phyloP scores from a whole-genome alignment of 495 filamentous ascomycete genomes.

The Penicillium coffeae region DNA sequence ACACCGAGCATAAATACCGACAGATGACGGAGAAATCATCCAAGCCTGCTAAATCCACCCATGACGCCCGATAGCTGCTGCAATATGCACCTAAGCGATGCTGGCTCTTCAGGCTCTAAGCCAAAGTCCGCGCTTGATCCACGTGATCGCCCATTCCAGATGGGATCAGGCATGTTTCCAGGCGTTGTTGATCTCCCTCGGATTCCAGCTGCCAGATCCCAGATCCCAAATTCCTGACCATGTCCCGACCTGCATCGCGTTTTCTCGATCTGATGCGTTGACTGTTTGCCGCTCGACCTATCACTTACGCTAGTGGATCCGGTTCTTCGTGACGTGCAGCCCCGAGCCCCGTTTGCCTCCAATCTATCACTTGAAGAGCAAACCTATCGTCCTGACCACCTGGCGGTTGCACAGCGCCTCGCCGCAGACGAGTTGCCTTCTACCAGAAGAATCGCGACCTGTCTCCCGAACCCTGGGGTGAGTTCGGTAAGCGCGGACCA shows the following conservation, averaged over 20 bases:
- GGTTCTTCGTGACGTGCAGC: background rate
- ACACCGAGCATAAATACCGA: background rate
- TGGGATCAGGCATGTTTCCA: background rate
- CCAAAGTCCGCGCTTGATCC: background rate
- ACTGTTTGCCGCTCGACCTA: background rate
- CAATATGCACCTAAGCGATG: background rate
- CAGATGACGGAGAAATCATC: background rate
- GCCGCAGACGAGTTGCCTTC: slow-evolving; percentile 1
- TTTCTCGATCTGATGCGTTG: background rate
- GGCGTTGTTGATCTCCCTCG: background rate
- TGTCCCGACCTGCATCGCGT: background rate
- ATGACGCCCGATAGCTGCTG: background rate
- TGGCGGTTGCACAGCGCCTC: background rate
- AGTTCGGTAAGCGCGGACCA: background rate
- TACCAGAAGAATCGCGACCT: background rate
- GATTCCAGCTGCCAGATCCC: background rate
- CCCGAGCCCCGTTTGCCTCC: background rate
- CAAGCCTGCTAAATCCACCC: background rate
- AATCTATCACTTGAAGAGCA: background rate
- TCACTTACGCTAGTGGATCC: background rate
- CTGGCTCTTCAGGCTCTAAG: background rate
- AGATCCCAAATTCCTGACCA: background rate
- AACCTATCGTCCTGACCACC: too few species aligned
- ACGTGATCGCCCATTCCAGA: background rate
- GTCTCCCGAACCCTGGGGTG: too few species aligned